phyloP scores from a whole-genome alignment of 805 yeast genomes.

The Tetrapisispora nanseiensis region DNA sequence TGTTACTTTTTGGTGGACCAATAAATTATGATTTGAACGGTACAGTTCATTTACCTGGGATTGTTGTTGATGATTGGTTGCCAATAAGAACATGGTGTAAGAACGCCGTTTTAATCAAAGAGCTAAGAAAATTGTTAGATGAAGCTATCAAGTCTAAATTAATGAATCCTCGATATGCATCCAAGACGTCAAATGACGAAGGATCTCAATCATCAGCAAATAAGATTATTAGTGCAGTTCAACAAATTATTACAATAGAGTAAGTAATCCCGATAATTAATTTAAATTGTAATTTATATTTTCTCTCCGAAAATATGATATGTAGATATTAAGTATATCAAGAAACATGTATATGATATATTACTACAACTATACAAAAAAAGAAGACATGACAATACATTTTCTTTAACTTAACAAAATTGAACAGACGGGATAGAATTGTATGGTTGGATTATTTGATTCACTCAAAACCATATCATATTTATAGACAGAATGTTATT shows the following conservation, averaged over 20 bases:
- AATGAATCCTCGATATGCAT: slow-evolving; percentile 36
- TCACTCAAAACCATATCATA: no score
- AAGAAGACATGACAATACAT: no score
- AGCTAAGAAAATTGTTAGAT: slow-evolving; percentile 58
- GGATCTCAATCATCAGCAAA: slow-evolving; percentile 16
- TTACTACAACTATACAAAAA: no score
- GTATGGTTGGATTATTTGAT: no score
- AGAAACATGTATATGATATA: no score
- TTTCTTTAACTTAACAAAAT: no score
- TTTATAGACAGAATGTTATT: no score
- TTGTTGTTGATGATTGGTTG: slow-evolving; percentile 80
- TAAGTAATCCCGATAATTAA: neutral
- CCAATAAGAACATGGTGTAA: slow-evolving; percentile 91
- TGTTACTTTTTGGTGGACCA: slow-evolving; percentile 74
- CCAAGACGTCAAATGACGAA: neutral
- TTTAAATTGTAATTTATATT: no score
- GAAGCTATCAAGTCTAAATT: slow-evolving; percentile 54
- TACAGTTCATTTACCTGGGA: slow-evolving; percentile 62
- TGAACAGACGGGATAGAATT: no score
- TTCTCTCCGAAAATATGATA: no score
- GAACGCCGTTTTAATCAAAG: slow-evolving; percentile 75
- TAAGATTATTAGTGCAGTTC: slow-evolving; percentile 34
- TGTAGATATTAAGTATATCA: no score
- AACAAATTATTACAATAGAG: slow-evolving; percentile 26
- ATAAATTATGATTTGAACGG: slow-evolving; percentile 46